Evolutionary conservation across 805 yeast genomes (phyloP).

Genomic region (Sugiyamaella americana): DNA sequence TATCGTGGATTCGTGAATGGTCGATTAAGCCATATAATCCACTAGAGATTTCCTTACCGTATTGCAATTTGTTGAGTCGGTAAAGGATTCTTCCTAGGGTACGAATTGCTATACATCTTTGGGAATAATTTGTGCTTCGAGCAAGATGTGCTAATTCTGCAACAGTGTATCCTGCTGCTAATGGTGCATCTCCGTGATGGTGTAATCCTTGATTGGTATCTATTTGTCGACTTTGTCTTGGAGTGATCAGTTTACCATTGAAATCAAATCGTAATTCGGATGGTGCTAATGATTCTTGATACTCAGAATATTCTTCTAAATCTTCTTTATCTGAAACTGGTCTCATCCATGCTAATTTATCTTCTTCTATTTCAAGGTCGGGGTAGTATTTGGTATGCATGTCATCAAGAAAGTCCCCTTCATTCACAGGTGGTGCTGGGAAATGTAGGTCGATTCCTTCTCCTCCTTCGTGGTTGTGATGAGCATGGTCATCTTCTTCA

Average conservation of each 20-base stretch:
- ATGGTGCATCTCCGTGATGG: conserved; percentile 86
- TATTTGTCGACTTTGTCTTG: conserved; percentile 42
- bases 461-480: conserved; percentile 39
- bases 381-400: conserved; percentile 85
- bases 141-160: conserved; percentile 73
- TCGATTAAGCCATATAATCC: conserved; percentile 69
- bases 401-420: conserved; percentile 71
- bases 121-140: conserved; percentile 75
- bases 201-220: conserved; percentile 69
- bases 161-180: conserved; percentile 86
- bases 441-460: conserved; percentile 28
- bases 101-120: conserved; percentile 79
- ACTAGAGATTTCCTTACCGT: conserved; percentile 42
- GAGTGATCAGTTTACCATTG: conserved; percentile 67
- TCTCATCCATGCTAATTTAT: conserved; percentile 88
- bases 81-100: conserved; percentile 82
- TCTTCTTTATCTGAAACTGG: conserved; percentile 42
- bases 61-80: conserved; percentile 54
- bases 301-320: conserved; percentile 38
- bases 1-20: conserved; percentile 55
- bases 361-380: conserved; percentile 75
- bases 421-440: conserved; percentile 54
- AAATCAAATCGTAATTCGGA: conserved; percentile 83
- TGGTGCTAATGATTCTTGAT: conserved; percentile 31
- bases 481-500: conserved; percentile 19